Base-by-base conservation (phyloP, 345 rosid species). In the Syzygium oleosum region DNA sequence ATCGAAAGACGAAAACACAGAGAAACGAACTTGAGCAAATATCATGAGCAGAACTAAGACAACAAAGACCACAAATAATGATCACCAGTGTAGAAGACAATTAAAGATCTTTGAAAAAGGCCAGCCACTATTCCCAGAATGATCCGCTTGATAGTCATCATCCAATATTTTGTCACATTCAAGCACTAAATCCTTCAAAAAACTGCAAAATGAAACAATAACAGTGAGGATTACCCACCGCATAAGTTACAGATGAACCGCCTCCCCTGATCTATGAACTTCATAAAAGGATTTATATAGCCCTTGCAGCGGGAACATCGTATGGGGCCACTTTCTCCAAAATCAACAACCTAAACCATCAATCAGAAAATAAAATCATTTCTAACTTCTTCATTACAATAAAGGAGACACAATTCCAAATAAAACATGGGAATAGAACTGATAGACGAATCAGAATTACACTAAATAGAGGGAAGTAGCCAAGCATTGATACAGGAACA, bases 241-340 rank as follows among this genome's bases (percentile, higher is more conserved):
- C 99, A 97, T 65, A 97, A 96, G 88, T 95, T 97, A 89, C 99
- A 97, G 91, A 94, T 92, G 93, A 96, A 97, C 87, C 91, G 93
- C 90, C 93, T 95, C 89, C 99, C 99, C 87, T 95, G 99, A 91
- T 97, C 98, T 90, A 94, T 90, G 89, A 97, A 96, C 91, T 92
- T 96, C 99, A 95, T 94, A 88, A 96, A 93, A 92, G 99, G 99
- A 91, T 97, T 97, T 91, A 95, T 93, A 91, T 97, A 97, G 41
- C 96, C 99, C 92, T 97, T 97, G 93, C 99, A 97, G 86, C 96
- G 96, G 89, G 98, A 94, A 94, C 99, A 97, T 88, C 99, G 94
- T 38, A 97, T 95, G 56, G 98, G 99, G 84, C 99, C 99, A 88
- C 92, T 87, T 89, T 97, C 99, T 84, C 99, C 99, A 87, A 97